These are phyloP conservation scores for Ustilago cynodontis DNA, from an alignment of 1,284 basidiomycete species.

Conservation along the genomic window DNA sequence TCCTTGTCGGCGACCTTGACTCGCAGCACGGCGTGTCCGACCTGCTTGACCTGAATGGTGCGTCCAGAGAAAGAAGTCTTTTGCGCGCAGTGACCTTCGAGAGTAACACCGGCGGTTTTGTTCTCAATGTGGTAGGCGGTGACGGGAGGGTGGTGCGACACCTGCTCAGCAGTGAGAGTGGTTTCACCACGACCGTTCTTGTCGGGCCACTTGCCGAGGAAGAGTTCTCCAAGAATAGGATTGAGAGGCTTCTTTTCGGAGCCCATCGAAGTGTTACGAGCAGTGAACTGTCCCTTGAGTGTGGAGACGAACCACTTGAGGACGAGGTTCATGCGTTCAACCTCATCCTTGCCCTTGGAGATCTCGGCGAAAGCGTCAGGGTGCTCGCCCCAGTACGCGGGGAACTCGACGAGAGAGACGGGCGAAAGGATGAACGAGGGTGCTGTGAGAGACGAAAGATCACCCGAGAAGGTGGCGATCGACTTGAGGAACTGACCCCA, in stretches of 20 bases:
- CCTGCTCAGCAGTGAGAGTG: conserved; percentile 88
- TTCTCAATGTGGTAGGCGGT: conserved; percentile 81
- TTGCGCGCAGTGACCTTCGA: conserved; percentile 93
- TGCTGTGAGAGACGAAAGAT: conserved; percentile 92
- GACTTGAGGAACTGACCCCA: conserved; percentile 67
- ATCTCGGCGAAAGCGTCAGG: conserved; percentile 62
- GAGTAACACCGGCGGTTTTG: conserved; percentile 80
- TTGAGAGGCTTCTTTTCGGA: conserved; percentile 98
- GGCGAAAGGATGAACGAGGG: conserved; percentile 75
- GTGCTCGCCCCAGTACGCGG: conserved; percentile 70
- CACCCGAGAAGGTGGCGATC: conserved; percentile 74
- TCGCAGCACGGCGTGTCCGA: conserved; percentile 89
- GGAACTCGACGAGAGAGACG: conserved; percentile 67
- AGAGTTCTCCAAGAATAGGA: conserved; percentile 88
- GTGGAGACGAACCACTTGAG: conserved; percentile 73
- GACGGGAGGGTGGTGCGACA: conserved; percentile 75
- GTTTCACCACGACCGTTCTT: conserved; percentile 84
- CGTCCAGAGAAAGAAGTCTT: conserved; percentile 82
- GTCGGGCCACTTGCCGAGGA: conserved; percentile 92
- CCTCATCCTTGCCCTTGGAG: conserved; percentile 61
- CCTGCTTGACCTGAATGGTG: conserved; percentile 91
- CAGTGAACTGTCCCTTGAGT: conserved; percentile 91
- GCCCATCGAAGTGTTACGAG: conserved; percentile 74
- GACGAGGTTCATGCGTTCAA: conserved; percentile 68
- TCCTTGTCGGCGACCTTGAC: conserved; percentile 76